Conservation (phyloP, 2,329 filamentous ascomycete genomes). For the Penicillium janthinellum region DNA sequence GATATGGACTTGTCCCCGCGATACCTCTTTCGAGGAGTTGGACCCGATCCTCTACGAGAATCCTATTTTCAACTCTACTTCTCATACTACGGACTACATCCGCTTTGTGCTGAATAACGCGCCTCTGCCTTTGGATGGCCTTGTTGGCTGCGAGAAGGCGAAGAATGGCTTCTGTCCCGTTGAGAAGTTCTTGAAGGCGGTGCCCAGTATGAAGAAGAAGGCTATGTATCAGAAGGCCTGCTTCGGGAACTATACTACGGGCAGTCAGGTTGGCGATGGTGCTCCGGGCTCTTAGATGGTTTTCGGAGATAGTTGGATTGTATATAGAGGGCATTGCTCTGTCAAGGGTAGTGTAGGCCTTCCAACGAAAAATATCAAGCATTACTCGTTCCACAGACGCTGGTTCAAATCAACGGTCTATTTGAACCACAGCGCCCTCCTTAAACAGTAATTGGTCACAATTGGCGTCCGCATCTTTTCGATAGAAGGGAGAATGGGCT, state of each 20-base stretch:
- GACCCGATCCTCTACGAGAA: constrained; percentile 40
- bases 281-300: constrained; percentile 12
- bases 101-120: constrained; percentile 36
- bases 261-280: constrained; percentile 30
- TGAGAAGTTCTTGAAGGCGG: constrained; percentile 28
- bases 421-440: too few relatives aligned
- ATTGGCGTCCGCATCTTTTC: too few relatives aligned
- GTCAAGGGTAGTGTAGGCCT: not conserved
- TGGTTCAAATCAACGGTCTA: too few relatives aligned
- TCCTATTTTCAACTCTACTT: constrained; percentile 20
- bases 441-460: too few relatives aligned
- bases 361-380: too few relatives aligned
- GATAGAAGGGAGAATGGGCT: too few relatives aligned
- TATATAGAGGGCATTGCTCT: not conserved
- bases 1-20: constrained; percentile 53
- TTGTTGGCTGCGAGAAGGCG: constrained; percentile 28
- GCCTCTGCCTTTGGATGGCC: constrained; percentile 31
- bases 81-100: constrained; percentile 28
- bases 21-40: constrained; percentile 28
- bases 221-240: constrained; percentile 35
- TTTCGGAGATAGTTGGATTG: not conserved
- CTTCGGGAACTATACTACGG: constrained; percentile 30
- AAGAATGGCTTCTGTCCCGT: constrained; percentile 35
- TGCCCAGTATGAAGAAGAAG: constrained; percentile 27
- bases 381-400: too few relatives aligned